Percentiles rank a stretch among this genome's conserved stretches.
These are phyloP conservation scores for Elongisporangium prolatum DNA, from an alignment of 352 stramenopile genomes.

Conservation along the genomic window DNA sequence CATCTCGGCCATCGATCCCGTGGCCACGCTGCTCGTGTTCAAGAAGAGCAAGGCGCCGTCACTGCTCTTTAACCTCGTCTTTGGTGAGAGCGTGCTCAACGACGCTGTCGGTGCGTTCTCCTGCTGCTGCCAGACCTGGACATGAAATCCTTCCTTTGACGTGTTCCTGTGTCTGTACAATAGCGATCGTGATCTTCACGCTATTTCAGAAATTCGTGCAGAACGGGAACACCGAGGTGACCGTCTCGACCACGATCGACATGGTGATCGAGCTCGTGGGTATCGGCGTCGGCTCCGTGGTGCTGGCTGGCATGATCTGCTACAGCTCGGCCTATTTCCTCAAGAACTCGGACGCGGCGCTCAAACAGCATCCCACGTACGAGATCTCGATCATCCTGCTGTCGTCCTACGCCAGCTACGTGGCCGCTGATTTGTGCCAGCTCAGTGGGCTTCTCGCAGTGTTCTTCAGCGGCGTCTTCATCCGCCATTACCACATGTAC, in stretches of 20 bases:
- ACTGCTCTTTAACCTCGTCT: conserved; percentile 84
- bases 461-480: conserved; percentile 87
- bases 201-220: conserved; percentile 52
- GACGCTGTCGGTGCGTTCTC: conserved; percentile 37
- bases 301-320: conserved; percentile 38
- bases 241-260: conserved; percentile 6
- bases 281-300: conserved; percentile 43
- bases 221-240: conserved; percentile 29
- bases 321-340: conserved; percentile 42
- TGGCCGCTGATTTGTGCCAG: conserved; percentile 55
- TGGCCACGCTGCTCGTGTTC: conserved; percentile 79
- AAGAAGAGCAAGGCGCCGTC: conserved; percentile 40
- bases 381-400: conserved; percentile 67
- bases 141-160: too few relatives aligned
- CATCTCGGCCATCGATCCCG: conserved; percentile 81
- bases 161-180: conserved; percentile 10
- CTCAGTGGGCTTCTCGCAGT: conserved; percentile 89
- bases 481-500: conserved; percentile 72
- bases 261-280: conserved; percentile 29
- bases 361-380: conserved; percentile 47
- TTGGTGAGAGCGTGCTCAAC: conserved; percentile 86
- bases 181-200: conserved; percentile 74
- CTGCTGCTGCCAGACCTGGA: too few relatives aligned
- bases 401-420: conserved; percentile 67
- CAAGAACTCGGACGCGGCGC: conserved; percentile 25